phyloP scores from a whole-genome alignment of 2,329 filamentous ascomycete species.

The Rhinocladiella mackenziei region DNA sequence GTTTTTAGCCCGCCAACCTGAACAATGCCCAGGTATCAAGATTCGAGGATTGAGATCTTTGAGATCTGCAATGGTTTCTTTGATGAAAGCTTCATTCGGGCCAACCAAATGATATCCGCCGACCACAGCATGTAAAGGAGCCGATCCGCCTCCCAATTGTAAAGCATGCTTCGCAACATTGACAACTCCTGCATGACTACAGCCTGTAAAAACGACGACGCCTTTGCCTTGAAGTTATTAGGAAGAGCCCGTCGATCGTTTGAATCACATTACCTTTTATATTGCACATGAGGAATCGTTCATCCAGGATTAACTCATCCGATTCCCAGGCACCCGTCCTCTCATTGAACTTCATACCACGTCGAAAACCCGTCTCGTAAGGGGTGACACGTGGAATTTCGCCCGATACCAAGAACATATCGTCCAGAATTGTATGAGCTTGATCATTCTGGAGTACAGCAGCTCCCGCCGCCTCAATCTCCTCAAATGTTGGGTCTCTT shows the following conservation, averaged over 20 bases:
- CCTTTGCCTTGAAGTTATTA: constrained; percentile 42
- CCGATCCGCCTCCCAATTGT: constrained; percentile 35
- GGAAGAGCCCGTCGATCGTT: neutral
- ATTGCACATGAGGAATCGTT: constrained; percentile 53
- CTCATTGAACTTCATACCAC: constrained; percentile 44
- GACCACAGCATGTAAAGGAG: constrained; percentile 49
- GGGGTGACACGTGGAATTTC: constrained; percentile 49
- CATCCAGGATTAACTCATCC: constrained; percentile 51
- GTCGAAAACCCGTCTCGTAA: constrained; percentile 49
- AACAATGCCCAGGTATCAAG: constrained; percentile 54
- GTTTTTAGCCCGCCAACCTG: constrained; percentile 54
- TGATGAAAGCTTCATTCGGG: constrained; percentile 42
- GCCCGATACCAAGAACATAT: constrained; percentile 53
- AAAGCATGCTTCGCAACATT: constrained; percentile 49
- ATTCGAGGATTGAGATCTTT: constrained; percentile 47
- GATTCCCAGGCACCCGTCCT: constrained; percentile 43
- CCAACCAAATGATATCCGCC: constrained; percentile 54
- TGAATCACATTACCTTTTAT: constrained; percentile 51
- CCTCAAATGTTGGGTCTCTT: constrained; percentile 50
- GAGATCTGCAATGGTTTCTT: constrained; percentile 48
- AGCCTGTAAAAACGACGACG: constrained; percentile 54
- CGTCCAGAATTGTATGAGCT: constrained; percentile 47
- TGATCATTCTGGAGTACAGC: constrained; percentile 38
- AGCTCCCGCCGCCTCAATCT: constrained; percentile 45
- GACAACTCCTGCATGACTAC: constrained; percentile 54